Evolutionary conservation across 2,329 filamentous ascomycete species (phyloP).

Genomic region (Plectosphaerella cucumerina): DNA sequence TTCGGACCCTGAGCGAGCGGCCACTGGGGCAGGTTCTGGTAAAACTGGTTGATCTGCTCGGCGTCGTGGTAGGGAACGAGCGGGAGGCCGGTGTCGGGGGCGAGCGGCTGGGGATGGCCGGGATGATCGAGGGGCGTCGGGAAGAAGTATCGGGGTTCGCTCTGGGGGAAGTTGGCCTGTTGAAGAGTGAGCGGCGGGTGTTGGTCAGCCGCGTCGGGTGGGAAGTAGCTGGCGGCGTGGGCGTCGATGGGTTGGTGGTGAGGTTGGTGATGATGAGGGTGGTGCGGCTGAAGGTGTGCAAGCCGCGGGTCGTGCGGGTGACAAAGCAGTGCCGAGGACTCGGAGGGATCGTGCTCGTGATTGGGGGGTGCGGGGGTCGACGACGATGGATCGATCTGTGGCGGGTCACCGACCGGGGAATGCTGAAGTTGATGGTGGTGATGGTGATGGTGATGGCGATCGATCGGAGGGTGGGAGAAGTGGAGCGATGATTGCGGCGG

Average conservation of each 20-base stretch:
- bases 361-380: not conserved
- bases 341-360: not conserved
- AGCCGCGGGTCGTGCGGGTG: constrained; percentile 13
- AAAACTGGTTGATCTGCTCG: constrained; percentile 1
- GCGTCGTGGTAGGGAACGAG: not conserved
- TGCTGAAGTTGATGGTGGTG: not conserved
- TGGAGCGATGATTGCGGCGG: not conserved
- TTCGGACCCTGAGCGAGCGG: constrained; percentile 5
- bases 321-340: constrained; percentile 5
- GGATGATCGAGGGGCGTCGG: not conserved
- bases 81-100: not conserved
- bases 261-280: constrained; percentile 2
- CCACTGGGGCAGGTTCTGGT: constrained; percentile 1
- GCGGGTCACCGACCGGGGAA: not conserved
- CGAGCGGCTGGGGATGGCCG: not conserved
- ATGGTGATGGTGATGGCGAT: not conserved
- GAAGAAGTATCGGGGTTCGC: not conserved
- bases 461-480: not conserved
- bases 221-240: not conserved
- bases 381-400: not conserved
- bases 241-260: not conserved
- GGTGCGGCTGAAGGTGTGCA: constrained; percentile 4
- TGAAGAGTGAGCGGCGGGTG: not conserved
- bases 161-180: not conserved
- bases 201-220: not conserved